Evolutionary conservation across 331 rosid species (phyloP).

Genomic region (Quercus tomentella): DNA sequence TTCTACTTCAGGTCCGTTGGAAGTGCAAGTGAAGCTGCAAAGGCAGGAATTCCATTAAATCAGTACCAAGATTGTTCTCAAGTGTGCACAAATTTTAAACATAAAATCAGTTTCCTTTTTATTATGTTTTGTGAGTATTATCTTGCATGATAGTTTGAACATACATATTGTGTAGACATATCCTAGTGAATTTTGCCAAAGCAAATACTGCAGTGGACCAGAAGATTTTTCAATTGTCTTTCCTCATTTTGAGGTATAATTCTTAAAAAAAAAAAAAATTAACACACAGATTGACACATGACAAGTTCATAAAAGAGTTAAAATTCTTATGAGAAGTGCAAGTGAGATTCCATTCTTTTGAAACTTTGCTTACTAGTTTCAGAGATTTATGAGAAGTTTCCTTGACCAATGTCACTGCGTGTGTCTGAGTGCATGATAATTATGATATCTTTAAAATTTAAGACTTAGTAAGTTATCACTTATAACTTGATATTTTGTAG

Average conservation of each 20-base stretch:
- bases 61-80: constrained; percentile 56
- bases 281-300: not conserved
- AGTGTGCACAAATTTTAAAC: constrained; percentile 45
- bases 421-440: not conserved
- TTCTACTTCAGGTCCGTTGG: constrained; percentile 57
- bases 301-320: not conserved
- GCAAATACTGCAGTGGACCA: not conserved
- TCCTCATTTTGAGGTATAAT: not conserved
- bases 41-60: constrained; percentile 82
- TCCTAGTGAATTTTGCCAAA: constrained; percentile 17
- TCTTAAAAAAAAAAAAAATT: not conserved
- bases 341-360: not conserved
- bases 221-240: not conserved
- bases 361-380: not conserved
- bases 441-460: not conserved
- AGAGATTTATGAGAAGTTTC: not conserved
- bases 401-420: constrained; percentile 3
- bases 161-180: not conserved
- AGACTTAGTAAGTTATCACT: constrained; percentile 15
- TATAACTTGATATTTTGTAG: constrained; percentile 33
- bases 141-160: constrained; percentile 17
- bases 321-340: not conserved
- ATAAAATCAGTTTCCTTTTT: constrained; percentile 25
- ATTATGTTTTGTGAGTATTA: constrained; percentile 5
- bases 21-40: constrained; percentile 88